Evolutionary conservation across 192 early-diverging fungal species (phyloP).

Genomic region (Helicostylum pulchrum): DNA sequence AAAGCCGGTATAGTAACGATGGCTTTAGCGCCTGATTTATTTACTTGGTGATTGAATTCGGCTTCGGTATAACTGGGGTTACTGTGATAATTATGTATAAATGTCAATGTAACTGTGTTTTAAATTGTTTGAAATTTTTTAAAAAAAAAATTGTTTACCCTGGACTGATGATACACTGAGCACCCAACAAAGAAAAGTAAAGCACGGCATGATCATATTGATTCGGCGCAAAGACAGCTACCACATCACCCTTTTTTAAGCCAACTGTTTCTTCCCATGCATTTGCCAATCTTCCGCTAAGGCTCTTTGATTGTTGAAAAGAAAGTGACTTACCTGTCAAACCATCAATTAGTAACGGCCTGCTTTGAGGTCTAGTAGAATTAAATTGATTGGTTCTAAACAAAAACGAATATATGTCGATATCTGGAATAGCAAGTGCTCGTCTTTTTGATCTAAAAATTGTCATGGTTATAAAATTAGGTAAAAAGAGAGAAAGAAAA

Average conservation of each 20-base stretch:
- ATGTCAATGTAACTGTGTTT: not conserved
- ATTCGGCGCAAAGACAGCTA: slow-evolving; percentile 71
- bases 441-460: too few species aligned
- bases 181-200: slow-evolving; percentile 53
- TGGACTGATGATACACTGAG: slow-evolving; percentile 67
- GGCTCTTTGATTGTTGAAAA: slow-evolving; percentile 39
- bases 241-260: slow-evolving; percentile 64
- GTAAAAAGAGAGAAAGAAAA: too few species aligned
- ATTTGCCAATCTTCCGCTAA: slow-evolving; percentile 45
- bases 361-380: too few species aligned
- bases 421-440: too few species aligned
- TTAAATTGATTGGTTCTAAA: too few species aligned
- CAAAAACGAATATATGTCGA: too few species aligned
- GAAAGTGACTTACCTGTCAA: slow-evolving; percentile 42
- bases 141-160: slow-evolving; percentile 39
- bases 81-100: not conserved
- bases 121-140: not conserved
- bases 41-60: slow-evolving; percentile 66
- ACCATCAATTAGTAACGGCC: slow-evolving; percentile 51
- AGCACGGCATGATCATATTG: slow-evolving; percentile 61
- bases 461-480: too few species aligned
- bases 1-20: slow-evolving; percentile 54
- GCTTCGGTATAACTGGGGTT: slow-evolving; percentile 16
- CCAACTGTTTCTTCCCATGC: slow-evolving; percentile 50
- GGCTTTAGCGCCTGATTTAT: slow-evolving; percentile 62